Conservation (phyloP, 306 rosid genomes). For the Adenanthera pavonina region DNA sequence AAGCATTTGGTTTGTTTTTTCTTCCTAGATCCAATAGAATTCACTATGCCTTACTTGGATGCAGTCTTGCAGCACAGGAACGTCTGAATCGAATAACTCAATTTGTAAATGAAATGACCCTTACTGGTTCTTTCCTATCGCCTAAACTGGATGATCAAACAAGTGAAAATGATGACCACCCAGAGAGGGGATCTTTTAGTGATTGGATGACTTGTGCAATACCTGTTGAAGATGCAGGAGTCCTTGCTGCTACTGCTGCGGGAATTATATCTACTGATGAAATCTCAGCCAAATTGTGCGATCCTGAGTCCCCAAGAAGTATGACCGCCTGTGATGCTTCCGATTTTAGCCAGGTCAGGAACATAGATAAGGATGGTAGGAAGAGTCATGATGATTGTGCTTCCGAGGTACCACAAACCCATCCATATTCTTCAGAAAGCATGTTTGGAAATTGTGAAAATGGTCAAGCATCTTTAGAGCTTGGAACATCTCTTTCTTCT, state of each 20-base stretch:
- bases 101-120: slow-evolving; percentile 65
- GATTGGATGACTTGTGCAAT: slow-evolving; percentile 87
- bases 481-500: slow-evolving; percentile 48
- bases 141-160: slow-evolving; percentile 56
- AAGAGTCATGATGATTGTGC: slow-evolving; percentile 54
- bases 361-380: slow-evolving; percentile 59
- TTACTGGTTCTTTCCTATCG: slow-evolving; percentile 54
- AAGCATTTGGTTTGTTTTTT: not conserved
- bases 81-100: slow-evolving; percentile 87
- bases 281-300: slow-evolving; percentile 57
- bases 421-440: slow-evolving; percentile 49
- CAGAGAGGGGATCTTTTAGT: slow-evolving; percentile 48
- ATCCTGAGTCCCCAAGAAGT: slow-evolving; percentile 69
- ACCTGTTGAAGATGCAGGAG: slow-evolving; percentile 72
- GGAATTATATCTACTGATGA: slow-evolving; percentile 71
- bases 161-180: slow-evolving; percentile 54
- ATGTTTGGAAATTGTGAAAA: slow-evolving; percentile 51
- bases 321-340: slow-evolving; percentile 65
- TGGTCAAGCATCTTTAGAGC: slow-evolving; percentile 62
- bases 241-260: slow-evolving; percentile 80
- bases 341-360: slow-evolving; percentile 62
- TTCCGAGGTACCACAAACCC: slow-evolving; percentile 55
- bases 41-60: slow-evolving; percentile 56
- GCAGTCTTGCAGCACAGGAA: slow-evolving; percentile 95
- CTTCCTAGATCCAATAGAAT: slow-evolving; percentile 29